These are phyloP conservation scores for Clavispora fructus DNA, from an alignment of 805 yeast genomes.

Conservation along the genomic window DNA sequence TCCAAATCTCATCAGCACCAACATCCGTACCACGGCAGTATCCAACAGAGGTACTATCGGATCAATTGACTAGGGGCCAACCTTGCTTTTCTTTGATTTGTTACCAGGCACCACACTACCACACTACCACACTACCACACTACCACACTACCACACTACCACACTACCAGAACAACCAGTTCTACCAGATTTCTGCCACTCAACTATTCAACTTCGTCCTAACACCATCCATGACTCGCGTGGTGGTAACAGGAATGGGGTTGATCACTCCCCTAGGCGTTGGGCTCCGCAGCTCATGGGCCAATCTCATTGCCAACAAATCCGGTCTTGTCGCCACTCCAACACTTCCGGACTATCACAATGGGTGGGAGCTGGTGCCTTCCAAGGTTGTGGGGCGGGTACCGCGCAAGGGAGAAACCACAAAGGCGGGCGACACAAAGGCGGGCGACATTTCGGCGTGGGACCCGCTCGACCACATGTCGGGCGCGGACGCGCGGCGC, in stretches of 20 bases:
- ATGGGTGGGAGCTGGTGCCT: constrained; percentile 54
- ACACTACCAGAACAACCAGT: no score
- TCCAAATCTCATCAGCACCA: no score
- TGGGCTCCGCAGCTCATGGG: constrained; percentile 54
- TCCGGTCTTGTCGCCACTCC: constrained; percentile 60
- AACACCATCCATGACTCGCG: constrained; percentile 40
- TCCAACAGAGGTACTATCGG: no score
- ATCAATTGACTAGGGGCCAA: no score
- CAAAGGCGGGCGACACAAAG: background rate
- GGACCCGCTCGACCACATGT: constrained; percentile 47
- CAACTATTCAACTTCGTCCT: background rate
- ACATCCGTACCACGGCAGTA: no score
- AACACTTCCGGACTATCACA: constrained; percentile 33
- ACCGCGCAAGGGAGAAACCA: constrained; percentile 31
- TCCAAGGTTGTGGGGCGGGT: constrained; percentile 72
- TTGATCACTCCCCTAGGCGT: constrained; percentile 81
- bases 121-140: no score
- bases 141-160: no score
- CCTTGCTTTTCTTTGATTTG: no score
- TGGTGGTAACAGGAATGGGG: constrained; percentile 91
- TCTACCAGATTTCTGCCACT: no score
- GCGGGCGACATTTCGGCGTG: constrained; percentile 47
- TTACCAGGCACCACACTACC: no score
- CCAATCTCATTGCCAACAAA: constrained; percentile 41
- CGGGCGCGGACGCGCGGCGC: constrained; percentile 48